A percentile compares a stretch with the other conserved stretches of the same genome.
phyloP scores from a whole-genome alignment of 441 rosid genomes.

The Arabidopsis lyrata region DNA sequence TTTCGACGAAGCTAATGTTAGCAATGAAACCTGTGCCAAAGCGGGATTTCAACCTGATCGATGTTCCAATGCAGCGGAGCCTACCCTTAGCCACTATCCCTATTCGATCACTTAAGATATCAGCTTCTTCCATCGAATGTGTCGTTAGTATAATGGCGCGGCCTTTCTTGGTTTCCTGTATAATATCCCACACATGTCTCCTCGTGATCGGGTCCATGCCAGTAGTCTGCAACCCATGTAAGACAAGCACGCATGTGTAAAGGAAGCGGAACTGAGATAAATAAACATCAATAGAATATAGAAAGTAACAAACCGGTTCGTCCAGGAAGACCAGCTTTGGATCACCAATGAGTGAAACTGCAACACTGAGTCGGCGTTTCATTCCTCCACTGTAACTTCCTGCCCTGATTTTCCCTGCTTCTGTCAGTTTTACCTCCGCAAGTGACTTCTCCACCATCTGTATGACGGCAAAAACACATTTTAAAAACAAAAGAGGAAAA shows the following conservation, averaged over 20 bases:
- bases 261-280: background rate
- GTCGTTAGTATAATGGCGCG: slow-evolving; percentile 88
- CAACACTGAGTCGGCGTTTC: slow-evolving; percentile 97
- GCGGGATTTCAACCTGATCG: slow-evolving; percentile 85
- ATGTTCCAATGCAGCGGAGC: slow-evolving; percentile 88
- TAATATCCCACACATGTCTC: slow-evolving; percentile 96
- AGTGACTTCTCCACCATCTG: slow-evolving; percentile 77
- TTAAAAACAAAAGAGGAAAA: slow-evolving; percentile 20
- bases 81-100: slow-evolving; percentile 98
- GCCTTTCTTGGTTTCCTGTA: slow-evolving; percentile 83
- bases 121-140: slow-evolving; percentile 99
- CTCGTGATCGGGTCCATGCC: slow-evolving; percentile 97
- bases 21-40: slow-evolving; percentile 92
- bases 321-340: slow-evolving; percentile 91
- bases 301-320: slow-evolving; percentile 66
- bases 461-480: slow-evolving; percentile 13
- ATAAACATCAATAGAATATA: background rate
- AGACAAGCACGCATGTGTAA: background rate
- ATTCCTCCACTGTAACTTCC: slow-evolving; percentile 99
- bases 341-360: slow-evolving; percentile 87
- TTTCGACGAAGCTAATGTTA: slow-evolving; percentile 71
- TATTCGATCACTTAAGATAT: slow-evolving; percentile 87
- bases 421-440: slow-evolving; percentile 76
- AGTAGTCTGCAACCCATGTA: slow-evolving; percentile 60
- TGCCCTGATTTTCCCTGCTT: slow-evolving; percentile 74